Evolutionary conservation across 768 basidiomycete species (phyloP).

Genomic region (Ramaria rubella): DNA sequence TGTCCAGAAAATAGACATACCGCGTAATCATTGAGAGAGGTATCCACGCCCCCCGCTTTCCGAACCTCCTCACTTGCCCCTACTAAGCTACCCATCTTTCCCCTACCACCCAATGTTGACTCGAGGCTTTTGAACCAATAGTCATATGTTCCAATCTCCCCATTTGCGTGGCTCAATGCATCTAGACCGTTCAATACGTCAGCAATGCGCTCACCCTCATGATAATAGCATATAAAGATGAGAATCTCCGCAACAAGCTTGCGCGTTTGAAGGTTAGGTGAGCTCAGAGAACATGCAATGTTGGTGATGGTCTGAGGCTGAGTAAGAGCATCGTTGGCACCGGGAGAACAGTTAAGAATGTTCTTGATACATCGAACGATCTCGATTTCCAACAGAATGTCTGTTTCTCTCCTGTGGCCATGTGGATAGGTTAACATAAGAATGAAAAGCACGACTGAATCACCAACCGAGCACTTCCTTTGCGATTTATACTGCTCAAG

Average conservation of each 20-base stretch:
- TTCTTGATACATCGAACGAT: slow-evolving; percentile 80
- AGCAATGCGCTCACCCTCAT: slow-evolving; percentile 50
- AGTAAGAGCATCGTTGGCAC: slow-evolving; percentile 58
- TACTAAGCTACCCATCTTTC: slow-evolving; percentile 92
- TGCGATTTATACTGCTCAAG: slow-evolving; percentile 68
- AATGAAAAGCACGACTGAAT: slow-evolving; percentile 10
- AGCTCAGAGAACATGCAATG: slow-evolving; percentile 76
- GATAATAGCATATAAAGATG: slow-evolving; percentile 62
- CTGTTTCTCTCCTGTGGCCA: slow-evolving; percentile 59
- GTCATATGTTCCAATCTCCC: slow-evolving; percentile 58
- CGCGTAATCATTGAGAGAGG: slow-evolving; percentile 76
- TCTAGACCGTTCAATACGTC: slow-evolving; percentile 74
- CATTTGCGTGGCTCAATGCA: slow-evolving; percentile 59
- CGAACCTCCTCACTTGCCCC: slow-evolving; percentile 90
- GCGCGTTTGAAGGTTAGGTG: slow-evolving; percentile 71
- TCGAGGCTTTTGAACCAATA: slow-evolving; percentile 89
- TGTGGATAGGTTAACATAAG: too few relatives aligned
- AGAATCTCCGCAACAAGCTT: slow-evolving; percentile 76
- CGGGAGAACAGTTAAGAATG: slow-evolving; percentile 63
- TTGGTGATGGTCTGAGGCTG: slow-evolving; percentile 70
- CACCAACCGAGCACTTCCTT: slow-evolving; percentile 55
- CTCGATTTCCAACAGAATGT: slow-evolving; percentile 77
- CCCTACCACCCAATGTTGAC: slow-evolving; percentile 68
- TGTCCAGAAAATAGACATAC: slow-evolving; percentile 37
- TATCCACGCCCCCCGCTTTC: slow-evolving; percentile 57